phyloP scores from a whole-genome alignment of 352 stramenopile species.

The Pythium aristosporum region DNA sequence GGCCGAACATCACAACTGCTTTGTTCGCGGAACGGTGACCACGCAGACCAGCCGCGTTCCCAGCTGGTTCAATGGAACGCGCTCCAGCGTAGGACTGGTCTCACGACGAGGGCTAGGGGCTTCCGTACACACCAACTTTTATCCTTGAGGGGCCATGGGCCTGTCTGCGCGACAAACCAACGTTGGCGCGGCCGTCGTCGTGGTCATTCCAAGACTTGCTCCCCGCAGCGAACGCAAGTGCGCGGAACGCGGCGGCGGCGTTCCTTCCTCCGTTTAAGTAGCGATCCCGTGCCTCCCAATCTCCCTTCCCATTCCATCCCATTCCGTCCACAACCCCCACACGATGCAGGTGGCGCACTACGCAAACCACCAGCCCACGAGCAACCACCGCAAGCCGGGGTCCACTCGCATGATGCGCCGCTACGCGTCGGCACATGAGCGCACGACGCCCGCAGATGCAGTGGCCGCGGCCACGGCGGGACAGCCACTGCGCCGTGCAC shows the following conservation, averaged over 20 bases:
- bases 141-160: no score
- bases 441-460: conserved; percentile 1
- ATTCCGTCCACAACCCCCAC: neutral
- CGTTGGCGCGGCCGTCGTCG: neutral
- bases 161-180: neutral
- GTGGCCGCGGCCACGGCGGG: conserved; percentile 22
- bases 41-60: conserved; percentile 1
- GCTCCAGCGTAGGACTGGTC: neutral
- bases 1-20: neutral
- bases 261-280: conserved; percentile 8
- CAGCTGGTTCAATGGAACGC: conserved; percentile 20
- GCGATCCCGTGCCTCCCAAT: conserved; percentile 1
- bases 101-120: conserved; percentile 8
- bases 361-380: conserved; percentile 19
- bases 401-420: conserved; percentile 11
- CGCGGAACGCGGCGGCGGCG: conserved; percentile 14
- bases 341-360: conserved; percentile 27
- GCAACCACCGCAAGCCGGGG: conserved; percentile 13
- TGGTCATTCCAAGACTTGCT: conserved; percentile 9
- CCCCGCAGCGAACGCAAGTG: conserved; percentile 12
- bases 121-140: neutral
- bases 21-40: neutral
- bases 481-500: conserved; percentile 29
- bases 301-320: neutral
- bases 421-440: conserved; percentile 11